Evolutionary conservation across 1,284 basidiomycete genomes (phyloP), one percentile per base, ranked within the genome.

Genomic region (Leccinum glutinopallens): DNA sequence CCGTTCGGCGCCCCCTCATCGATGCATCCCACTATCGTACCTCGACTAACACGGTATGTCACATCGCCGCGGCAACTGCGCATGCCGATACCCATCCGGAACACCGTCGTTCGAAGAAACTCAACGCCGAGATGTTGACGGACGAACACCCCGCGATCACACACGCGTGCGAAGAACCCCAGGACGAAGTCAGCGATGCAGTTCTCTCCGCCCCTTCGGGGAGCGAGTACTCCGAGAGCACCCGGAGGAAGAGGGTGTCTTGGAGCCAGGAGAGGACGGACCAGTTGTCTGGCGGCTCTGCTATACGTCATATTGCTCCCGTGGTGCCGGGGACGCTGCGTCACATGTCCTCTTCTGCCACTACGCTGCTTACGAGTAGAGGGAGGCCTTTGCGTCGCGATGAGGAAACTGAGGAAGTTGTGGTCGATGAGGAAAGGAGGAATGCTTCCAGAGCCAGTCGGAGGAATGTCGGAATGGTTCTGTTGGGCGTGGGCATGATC

Each of bases 151-250:
- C 66, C 62, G 55, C 63, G 4, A 17, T 33, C 15, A 58, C 51
- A 25, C 51, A 43, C 33, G 63, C 67, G 25, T 67, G 67, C 7
- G 68, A 76, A 58, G 80, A 81, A 53, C 81, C 80, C 8, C 81
- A 81, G 39, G 84, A 84, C 58, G 86, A 85, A 10, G 76, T 78
- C 1, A 82, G 82, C 63, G 86, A 88, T 13, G 80, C 80, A 15
- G 79, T 81, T 2, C 79, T 84, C 17, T 76, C 85, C 19, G 81
- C 83, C 2, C 78, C 92, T 69, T 80, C 84, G 2, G 87, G 88
- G 56, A 92, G 91, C 71, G 87, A 90, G 72, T 83, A 88, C 72
- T 92, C 91, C 0, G 91, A 93, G 63, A 76, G 81, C 17, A 84
- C 83, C 4, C 75, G 80, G 22, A 78, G 81, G 61, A 88, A 86